phyloP scores from a whole-genome alignment of 2,329 filamentous ascomycete species.

The Herpotrichia juniperi region DNA sequence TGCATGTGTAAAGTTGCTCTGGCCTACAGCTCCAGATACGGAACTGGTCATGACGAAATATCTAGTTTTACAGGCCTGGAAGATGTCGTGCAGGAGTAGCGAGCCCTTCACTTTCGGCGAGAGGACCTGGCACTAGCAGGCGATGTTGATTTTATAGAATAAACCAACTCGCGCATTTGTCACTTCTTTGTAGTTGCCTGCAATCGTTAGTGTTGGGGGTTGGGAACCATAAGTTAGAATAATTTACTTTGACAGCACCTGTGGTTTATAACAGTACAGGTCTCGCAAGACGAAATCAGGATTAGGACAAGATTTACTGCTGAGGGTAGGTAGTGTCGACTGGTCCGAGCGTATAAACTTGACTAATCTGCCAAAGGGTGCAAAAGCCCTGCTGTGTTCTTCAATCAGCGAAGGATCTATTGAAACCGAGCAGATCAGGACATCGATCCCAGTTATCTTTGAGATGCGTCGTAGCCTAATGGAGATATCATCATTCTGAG shows the following conservation, averaged over 20 bases:
- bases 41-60: background rate
- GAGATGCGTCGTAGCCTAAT: background rate
- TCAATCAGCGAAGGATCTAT: background rate
- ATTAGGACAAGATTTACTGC: background rate
- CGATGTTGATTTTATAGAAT: background rate
- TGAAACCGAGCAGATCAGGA: background rate
- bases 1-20: background rate
- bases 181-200: background rate
- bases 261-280: background rate
- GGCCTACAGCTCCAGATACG: background rate
- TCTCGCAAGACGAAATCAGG: background rate
- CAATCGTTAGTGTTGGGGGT: too few relatives aligned
- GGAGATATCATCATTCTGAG: background rate
- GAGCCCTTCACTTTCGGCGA: background rate
- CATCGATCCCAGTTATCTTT: background rate
- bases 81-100: background rate
- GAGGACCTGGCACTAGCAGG: background rate
- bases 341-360: background rate
- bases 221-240: too few relatives aligned
- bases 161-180: background rate
- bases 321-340: background rate
- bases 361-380: background rate
- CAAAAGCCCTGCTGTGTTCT: background rate
- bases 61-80: background rate
- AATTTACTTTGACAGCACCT: background rate